phyloP scores from a whole-genome alignment of 768 basidiomycete genomes.

The Lentinula sp. region DNA sequence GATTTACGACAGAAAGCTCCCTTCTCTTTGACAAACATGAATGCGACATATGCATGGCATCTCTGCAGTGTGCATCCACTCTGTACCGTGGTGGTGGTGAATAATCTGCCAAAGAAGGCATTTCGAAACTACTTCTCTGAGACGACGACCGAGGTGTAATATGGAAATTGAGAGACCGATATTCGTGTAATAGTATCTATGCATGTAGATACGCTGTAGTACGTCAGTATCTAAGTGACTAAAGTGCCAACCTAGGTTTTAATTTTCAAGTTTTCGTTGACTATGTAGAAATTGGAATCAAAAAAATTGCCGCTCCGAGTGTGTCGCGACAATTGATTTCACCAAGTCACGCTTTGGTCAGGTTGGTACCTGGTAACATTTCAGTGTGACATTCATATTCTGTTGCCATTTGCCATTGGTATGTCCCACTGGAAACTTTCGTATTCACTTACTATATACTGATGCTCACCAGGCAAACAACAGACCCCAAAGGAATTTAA shows the following conservation, averaged over 20 bases:
- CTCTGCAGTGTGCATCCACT: neutral
- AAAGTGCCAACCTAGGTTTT: neutral
- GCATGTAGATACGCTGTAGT: no score
- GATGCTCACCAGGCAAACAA: neutral
- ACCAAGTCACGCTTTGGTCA: neutral
- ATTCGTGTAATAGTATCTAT: neutral
- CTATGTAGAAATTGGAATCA: neutral
- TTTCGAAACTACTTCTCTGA: neutral
- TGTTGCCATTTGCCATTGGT: neutral
- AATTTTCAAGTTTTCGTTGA: neutral
- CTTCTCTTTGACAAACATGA: neutral
- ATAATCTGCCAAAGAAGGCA: neutral
- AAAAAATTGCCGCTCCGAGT: neutral
- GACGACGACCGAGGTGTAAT: no score
- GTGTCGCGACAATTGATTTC: neutral
- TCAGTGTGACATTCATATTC: neutral
- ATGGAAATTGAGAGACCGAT: neutral
- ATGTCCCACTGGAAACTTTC: neutral
- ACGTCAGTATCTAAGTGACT: neutral
- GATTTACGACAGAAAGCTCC: neutral
- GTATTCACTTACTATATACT: neutral
- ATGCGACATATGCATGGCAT: neutral
- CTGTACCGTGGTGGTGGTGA: neutral
- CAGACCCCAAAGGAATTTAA: neutral
- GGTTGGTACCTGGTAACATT: neutral